Percentiles rank a stretch among this genome's conserved stretches.
These are phyloP conservation scores for Combretum micranthum DNA, from an alignment of 345 rosid species.

Conservation along the genomic window DNA sequence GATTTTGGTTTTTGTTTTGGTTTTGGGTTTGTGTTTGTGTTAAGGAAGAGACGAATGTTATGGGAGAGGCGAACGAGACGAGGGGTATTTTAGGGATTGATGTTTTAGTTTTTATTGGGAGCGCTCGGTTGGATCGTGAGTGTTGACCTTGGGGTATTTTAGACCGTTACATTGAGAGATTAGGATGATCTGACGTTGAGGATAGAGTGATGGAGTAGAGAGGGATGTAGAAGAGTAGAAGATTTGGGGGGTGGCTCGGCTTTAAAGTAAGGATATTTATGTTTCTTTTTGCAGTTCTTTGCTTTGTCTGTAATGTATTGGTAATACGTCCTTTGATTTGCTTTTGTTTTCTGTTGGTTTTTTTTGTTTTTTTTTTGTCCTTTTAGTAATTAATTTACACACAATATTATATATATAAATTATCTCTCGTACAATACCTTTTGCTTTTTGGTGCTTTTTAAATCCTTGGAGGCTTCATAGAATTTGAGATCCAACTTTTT, in stretches of 20 bases:
- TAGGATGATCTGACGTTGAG: too few species aligned
- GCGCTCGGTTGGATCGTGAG: too few species aligned
- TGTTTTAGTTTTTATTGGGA: neutral
- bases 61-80: slow-evolving; percentile 6
- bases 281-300: neutral
- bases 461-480: too few species aligned
- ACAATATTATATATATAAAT: too few species aligned
- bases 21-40: neutral
- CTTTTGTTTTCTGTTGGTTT: neutral
- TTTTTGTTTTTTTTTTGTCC: neutral
- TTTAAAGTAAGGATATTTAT: neutral
- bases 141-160: too few species aligned
- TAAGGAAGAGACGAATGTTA: slow-evolving; percentile 9
- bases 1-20: neutral
- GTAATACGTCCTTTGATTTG: neutral
- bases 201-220: too few species aligned
- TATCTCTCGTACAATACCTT: too few species aligned
- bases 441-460: too few species aligned
- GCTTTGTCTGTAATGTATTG: neutral
- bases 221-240: too few species aligned
- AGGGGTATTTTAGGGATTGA: slow-evolving; percentile 1
- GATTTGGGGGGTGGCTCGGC: neutral
- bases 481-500: too few species aligned
- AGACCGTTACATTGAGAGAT: too few species aligned
- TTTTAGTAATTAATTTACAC: neutral